Evolutionary conservation across 305 asterid genomes (phyloP).

Genomic region (Ilex paraguariensis): DNA sequence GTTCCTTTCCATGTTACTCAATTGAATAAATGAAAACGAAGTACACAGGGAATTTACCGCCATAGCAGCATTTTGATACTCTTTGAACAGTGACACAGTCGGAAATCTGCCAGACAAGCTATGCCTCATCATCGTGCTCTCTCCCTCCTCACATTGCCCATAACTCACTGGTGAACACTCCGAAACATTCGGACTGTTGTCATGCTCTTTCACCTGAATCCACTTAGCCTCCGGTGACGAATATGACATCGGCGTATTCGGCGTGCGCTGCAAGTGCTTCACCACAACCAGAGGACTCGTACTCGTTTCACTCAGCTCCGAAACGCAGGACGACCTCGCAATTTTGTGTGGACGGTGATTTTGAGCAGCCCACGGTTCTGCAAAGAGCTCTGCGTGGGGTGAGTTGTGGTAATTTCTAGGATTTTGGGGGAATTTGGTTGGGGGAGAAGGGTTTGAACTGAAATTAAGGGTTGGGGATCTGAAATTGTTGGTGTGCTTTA

Average conservation of each 20-base stretch:
- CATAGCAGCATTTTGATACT: conserved; percentile 94
- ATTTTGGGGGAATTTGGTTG: conserved; percentile 18
- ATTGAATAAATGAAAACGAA: not conserved
- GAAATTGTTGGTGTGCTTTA: conserved; percentile 27
- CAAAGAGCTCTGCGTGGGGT: conserved; percentile 48
- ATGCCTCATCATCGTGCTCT: conserved; percentile 35
- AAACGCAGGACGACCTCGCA: conserved; percentile 29
- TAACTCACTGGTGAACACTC: conserved; percentile 29
- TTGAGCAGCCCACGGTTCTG: conserved; percentile 4
- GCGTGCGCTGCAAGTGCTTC: conserved; percentile 58
- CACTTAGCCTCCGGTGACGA: conserved; percentile 28
- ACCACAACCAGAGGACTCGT: conserved; percentile 54
- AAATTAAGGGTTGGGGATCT: conserved; percentile 45
- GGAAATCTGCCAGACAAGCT: conserved; percentile 87
- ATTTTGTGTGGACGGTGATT: conserved; percentile 48
- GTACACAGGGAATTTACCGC: conserved; percentile 45
- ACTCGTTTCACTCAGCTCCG: conserved; percentile 26
- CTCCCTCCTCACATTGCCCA: conserved; percentile 33
- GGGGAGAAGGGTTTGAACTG: conserved; percentile 60
- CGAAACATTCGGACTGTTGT: conserved; percentile 33
- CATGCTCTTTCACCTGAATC: conserved; percentile 18
- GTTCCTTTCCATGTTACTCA: too few relatives aligned
- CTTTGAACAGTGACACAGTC: conserved; percentile 81
- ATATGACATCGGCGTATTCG: conserved; percentile 25
- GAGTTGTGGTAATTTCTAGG: conserved; percentile 28